Percentiles rank a stretch among this genome's conserved stretches.
Evolutionary conservation across 2,329 filamentous ascomycete genomes (phyloP).

Genomic region (Pseudogymnoascus sp.): DNA sequence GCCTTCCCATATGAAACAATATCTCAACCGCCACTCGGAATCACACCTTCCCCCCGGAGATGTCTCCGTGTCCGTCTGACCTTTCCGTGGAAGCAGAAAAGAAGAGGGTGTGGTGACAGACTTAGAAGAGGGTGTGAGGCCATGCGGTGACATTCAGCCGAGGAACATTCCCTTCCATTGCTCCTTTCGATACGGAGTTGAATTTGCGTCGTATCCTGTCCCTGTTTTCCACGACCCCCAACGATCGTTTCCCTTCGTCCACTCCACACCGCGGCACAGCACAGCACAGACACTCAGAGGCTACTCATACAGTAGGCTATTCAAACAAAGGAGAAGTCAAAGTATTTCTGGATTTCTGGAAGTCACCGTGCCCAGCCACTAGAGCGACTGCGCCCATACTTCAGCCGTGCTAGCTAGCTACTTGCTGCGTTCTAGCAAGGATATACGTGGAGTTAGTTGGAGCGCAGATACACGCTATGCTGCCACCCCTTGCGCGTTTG

Average conservation of each 20-base stretch:
- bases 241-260: background rate
- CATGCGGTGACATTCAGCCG: background rate
- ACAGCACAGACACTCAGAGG: background rate
- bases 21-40: background rate
- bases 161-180: background rate
- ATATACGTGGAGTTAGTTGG: background rate
- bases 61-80: background rate
- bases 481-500: background rate
- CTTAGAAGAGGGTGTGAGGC: too few relatives aligned
- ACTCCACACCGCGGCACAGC: background rate
- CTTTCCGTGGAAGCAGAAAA: background rate
- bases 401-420: slow-evolving; percentile 1
- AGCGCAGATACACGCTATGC: background rate
- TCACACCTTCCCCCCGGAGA: background rate
- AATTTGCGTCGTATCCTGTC: background rate
- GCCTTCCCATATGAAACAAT: background rate
- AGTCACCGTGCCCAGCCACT: background rate
- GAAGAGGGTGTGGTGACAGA: background rate
- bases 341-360: slow-evolving; percentile 5
- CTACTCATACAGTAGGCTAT: background rate
- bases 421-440: background rate
- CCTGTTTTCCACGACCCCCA: background rate
- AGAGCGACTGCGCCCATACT: slow-evolving; percentile 6
- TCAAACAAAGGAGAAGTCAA: background rate
- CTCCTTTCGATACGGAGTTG: background rate